Percentiles rank a stretch among this genome's conserved stretches.
Conservation (phyloP, 768 basidiomycete genomes). For the Clitopilus passeckerianus region DNA sequence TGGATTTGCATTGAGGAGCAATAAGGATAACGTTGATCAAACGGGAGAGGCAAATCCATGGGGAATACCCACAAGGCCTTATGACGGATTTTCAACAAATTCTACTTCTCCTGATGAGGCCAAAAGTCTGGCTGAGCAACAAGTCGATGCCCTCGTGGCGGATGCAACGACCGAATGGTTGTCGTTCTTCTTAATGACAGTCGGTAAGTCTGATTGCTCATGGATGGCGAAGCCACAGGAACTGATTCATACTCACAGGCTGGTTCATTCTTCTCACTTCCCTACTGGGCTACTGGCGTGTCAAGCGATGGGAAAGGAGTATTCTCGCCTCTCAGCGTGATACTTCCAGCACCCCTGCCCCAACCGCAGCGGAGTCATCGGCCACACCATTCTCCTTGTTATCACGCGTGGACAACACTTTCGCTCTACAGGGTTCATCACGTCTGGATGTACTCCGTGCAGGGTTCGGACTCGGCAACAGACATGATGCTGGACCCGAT, state of each 20-base stretch:
- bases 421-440: slow-evolving; percentile 33
- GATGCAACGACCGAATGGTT: slow-evolving; percentile 89
- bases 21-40: slow-evolving; percentile 34
- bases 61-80: slow-evolving; percentile 27
- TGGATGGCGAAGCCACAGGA: neutral
- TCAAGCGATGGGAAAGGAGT: slow-evolving; percentile 83
- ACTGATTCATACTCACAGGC: slow-evolving; percentile 27
- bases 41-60: slow-evolving; percentile 20
- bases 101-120: slow-evolving; percentile 8
- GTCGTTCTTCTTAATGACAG: slow-evolving; percentile 91
- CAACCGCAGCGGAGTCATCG: slow-evolving; percentile 11
- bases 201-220: slow-evolving; percentile 40
- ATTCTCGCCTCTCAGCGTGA: slow-evolving; percentile 57
- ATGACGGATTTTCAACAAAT: neutral
- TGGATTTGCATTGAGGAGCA: slow-evolving; percentile 73
- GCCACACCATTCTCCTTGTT: slow-evolving; percentile 16
- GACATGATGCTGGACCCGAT: slow-evolving; percentile 18
- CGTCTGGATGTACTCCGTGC: slow-evolving; percentile 36
- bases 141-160: slow-evolving; percentile 34
- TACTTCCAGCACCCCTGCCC: slow-evolving; percentile 15
- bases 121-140: slow-evolving; percentile 24
- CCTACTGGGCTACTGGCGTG: slow-evolving; percentile 85
- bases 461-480: slow-evolving; percentile 37
- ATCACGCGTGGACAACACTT: slow-evolving; percentile 32
- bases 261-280: slow-evolving; percentile 90